phyloP scores from a whole-genome alignment of 306 rosid genomes.

The Medicago arabica region DNA sequence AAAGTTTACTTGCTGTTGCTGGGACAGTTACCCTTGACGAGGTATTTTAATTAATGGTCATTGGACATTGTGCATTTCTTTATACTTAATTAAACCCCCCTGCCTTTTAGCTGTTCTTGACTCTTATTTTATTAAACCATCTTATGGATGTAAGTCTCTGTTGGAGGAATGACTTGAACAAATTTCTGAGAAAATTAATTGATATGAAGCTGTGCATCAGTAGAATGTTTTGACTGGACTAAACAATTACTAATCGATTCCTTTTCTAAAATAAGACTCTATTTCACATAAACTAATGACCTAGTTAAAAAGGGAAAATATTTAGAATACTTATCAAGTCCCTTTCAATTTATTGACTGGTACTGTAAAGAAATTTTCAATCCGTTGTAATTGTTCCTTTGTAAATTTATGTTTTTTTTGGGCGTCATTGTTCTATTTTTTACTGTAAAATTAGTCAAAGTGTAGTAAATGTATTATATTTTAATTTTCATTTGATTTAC shows the following conservation, averaged over 20 bases:
- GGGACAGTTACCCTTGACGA: slow-evolving; percentile 94
- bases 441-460: slow-evolving; percentile 7
- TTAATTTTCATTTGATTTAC: slow-evolving; percentile 5
- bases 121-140: slow-evolving; percentile 1
- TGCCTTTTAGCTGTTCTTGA: slow-evolving; percentile 8
- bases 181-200: not conserved
- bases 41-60: slow-evolving; percentile 53
- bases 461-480: not conserved
- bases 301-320: slow-evolving; percentile 11
- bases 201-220: not conserved
- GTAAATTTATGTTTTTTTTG: slow-evolving; percentile 7
- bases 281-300: not conserved
- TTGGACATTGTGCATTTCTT: slow-evolving; percentile 30
- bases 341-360: slow-evolving; percentile 6
- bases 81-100: not conserved
- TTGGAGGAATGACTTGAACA: slow-evolving; percentile 19
- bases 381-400: slow-evolving; percentile 16
- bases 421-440: slow-evolving; percentile 2
- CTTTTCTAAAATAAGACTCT: not conserved
- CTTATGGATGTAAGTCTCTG: slow-evolving; percentile 11
- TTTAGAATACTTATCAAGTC: not conserved
- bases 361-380: slow-evolving; percentile 6
- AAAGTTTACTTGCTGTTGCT: slow-evolving; percentile 89
- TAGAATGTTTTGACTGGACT: not conserved
- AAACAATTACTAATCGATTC: not conserved